These are phyloP conservation scores for Talaromyces sp. DNA, from an alignment of 2,329 filamentous ascomycete species.

Conservation along the genomic window DNA sequence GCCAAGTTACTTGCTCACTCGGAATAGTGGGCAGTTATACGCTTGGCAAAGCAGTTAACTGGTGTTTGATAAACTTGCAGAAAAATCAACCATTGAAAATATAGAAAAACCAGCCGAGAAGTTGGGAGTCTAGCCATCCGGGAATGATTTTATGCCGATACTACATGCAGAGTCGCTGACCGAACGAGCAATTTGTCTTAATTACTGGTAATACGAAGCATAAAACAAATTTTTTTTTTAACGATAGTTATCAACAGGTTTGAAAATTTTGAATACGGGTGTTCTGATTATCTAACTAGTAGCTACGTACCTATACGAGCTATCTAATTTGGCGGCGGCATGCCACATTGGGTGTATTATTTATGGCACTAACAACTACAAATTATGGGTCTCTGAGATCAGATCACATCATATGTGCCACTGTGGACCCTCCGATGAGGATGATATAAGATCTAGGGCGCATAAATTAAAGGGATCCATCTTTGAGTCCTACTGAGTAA, in stretches of 20 bases:
- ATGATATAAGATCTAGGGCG: not conserved
- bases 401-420: not conserved
- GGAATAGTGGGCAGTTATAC: not conserved
- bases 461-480: not conserved
- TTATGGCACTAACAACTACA: not conserved
- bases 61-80: not conserved
- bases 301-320: not conserved
- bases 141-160: not conserved
- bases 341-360: not conserved
- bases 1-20: not conserved
- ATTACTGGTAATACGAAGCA: not conserved
- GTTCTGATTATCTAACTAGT: not conserved
- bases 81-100: not conserved
- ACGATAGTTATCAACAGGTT: not conserved
- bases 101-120: not conserved
- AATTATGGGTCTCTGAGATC: not conserved
- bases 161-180: not conserved
- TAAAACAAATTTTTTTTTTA: not conserved
- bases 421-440: not conserved
- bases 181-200: not conserved
- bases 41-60: not conserved
- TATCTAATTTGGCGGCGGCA: not conserved
- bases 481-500: not conserved
- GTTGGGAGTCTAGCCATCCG: not conserved
- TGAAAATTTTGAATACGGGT: not conserved